Base-by-base conservation (phyloP, 2,329 filamentous ascomycete species). In the Claviceps sp. region DNA sequence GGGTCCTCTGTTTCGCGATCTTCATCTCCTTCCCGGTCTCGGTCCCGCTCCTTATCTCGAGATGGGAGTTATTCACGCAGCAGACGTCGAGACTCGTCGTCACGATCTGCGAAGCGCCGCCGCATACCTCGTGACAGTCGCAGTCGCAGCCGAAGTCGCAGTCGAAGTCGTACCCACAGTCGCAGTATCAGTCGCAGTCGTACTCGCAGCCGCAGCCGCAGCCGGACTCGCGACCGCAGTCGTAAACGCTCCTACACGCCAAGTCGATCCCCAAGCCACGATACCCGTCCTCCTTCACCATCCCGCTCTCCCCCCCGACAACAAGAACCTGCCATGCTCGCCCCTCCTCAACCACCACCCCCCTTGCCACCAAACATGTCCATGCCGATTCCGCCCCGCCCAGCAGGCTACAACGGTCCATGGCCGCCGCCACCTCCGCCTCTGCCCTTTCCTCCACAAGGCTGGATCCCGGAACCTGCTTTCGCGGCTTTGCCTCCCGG, bases 351-450 rank as follows among this genome's bases (percentile, higher is more conserved):
- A 5, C 64, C 63, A 34, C 58, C 62, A 58, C 20, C 48, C 8
- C 34, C 34, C 5, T 22, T 47, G 4, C 49, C 42, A 57, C 48
- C 48, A 44, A 57, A 38, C 51, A 53, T 47, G 24, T 49, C 46
- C 9, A 48, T 47, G 24, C 53, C 46, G 13, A 48, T 51, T 1
- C 67, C 67, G 4, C 70, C 66, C 5, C 68, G 65, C 0, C 68
- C 69, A 9, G 57, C 58, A 14, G 68, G 68, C 5, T 72, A 69
- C 50, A 63, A 65, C 48, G 71, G 70, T 2, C 63, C 65, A 11
- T 74, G 72, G 71, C 71, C 70, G 5, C 65, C 63, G 1, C 65
- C 64, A 2, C 52, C 52, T 26, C 66, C 63, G 1, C 62, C 63
- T n/a, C 63, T 60, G 44, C 61, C 57, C 6, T 55, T 52, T 14